Base-by-base conservation (phyloP, 345 rosid genomes). In the Heritiera fomes region DNA sequence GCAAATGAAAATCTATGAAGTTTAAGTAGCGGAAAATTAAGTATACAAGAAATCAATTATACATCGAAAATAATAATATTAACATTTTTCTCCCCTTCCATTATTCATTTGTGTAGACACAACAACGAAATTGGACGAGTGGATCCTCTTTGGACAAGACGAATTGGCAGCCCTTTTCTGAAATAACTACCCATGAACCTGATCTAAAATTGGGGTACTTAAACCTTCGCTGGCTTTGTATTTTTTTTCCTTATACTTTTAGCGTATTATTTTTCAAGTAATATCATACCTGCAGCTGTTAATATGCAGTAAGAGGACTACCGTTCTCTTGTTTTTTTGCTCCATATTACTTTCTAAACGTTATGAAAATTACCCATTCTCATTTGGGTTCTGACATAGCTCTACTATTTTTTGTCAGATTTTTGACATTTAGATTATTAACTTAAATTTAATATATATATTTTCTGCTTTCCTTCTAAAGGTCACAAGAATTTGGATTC, bases 401-500 rank as follows among this genome's bases (percentile, higher is more conserved):
- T 55, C 20, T 59, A 59, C 32, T 20, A 59, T 59, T 59, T 55
- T 59, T 20, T 0, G 14, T 59, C 20, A 8, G 1, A 8, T 8
- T 58, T 20, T 17, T 15, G 7, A 23, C 13, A 8, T 67, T 67
- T 2, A 67, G 52, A n/a, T 43, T 10, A 43, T 43, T 67, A n/a
- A 4, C 43, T 67, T 10, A 70, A 46, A 28, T 70, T 70, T 70
- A 47, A 2, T 47, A 47, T 13, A 7, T 0, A 34, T 1, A 13
- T 7, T 2, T 41, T 70, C 47, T 28, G 6, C 13, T 47, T 47
- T 47, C 38, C 18, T 70, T 20, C 58, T 7, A 17, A 34, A 71
- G 75, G 61, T 5, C 75, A 52, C 46, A 52, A 10, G 61, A 7
- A 34, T 53, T 72, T 18, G 75, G 62, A 10, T 72, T 15, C 62